Evolutionary conservation across 2,329 filamentous ascomycete species (phyloP), one percentile per base, ranked within the genome.

Genomic region (Diaporthe ilicicola): DNA sequence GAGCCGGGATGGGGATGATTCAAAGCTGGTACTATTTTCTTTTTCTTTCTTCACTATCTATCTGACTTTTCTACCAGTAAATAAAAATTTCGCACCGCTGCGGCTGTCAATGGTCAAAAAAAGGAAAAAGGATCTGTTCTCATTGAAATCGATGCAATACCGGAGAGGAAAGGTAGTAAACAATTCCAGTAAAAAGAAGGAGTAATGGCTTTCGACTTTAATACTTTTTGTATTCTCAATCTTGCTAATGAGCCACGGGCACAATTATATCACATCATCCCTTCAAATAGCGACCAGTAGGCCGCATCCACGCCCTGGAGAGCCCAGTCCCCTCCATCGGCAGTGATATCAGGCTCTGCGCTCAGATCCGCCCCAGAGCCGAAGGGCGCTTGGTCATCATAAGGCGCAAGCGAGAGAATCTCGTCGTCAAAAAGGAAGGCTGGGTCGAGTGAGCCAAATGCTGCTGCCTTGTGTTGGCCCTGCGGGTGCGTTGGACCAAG

Each of bases 231-330:
- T 17, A 56, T 17, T 4, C 10, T 12, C 3, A 0, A 24, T 13
- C 1, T 4, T 15, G 10, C 22, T 27, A 7, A 19, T 5, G 17
- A 10, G 3, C 24, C 19, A 62, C 1, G 15, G 27, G 55, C 27
- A 37, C 8, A 27, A 3, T 1, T 8, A n/a, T 19, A 17, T 19
- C 32, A 71, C 65, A 56, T 44, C 6, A 59, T 24, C 19, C 65
- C 70, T 55, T 75, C 73, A 15, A 75, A 71, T 39, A 76, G 70
- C 54, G 70, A 69, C 74, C 74, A 76, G 64, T 73, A 76, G 2
- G 73, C 70, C 32, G 74, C 65, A 68, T 76, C 74, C 1, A 76
- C 73, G 3, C 74, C 74, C 42, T 73, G 72, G 15, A 75, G 70
- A 39, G 74, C 70, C 74, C 74, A 76, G 12, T 74, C 74, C 10